Conservation (phyloP, 139 green algal genomes). For the Choricystis sp. region DNA sequence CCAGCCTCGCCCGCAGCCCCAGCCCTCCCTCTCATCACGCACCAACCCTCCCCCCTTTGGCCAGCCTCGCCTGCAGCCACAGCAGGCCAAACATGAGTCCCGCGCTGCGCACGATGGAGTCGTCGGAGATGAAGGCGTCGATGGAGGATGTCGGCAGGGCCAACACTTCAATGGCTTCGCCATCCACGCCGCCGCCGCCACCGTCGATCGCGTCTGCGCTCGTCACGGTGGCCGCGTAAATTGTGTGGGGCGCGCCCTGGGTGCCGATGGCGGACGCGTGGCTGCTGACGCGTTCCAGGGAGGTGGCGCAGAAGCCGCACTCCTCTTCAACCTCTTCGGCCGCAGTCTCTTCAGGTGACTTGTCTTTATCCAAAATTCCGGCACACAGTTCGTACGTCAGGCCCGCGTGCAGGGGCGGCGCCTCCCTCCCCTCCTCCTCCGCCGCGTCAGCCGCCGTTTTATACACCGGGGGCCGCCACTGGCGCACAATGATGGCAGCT, state of each 20-base stretch:
- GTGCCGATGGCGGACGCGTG: slow-evolving; percentile 30
- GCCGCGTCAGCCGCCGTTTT: slow-evolving; percentile 1
- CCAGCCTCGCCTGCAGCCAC: slow-evolving; percentile 24
- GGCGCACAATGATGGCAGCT: slow-evolving; percentile 45
- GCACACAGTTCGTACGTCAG: slow-evolving; percentile 86
- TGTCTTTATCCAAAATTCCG: slow-evolving; percentile 70
- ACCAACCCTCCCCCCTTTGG: not conserved
- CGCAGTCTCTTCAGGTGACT: slow-evolving; percentile 29
- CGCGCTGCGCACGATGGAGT: slow-evolving; percentile 31
- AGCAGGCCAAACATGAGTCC: slow-evolving; percentile 54
- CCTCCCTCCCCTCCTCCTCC: slow-evolving; percentile 1
- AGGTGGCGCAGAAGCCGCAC: slow-evolving; percentile 27
- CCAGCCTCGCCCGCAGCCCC: too few species aligned
- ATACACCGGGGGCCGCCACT: slow-evolving; percentile 67
- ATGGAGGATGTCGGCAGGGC: slow-evolving; percentile 38
- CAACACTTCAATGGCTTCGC: slow-evolving; percentile 74
- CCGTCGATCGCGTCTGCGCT: slow-evolving; percentile 23
- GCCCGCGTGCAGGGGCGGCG: slow-evolving; percentile 11
- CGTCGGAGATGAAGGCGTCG: slow-evolving; percentile 41
- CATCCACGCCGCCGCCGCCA: slow-evolving; percentile 37
- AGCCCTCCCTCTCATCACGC: not conserved
- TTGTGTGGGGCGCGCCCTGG: slow-evolving; percentile 27
- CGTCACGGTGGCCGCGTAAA: slow-evolving; percentile 59
- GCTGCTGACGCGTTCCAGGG: slow-evolving; percentile 28
- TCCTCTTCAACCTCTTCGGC: slow-evolving; percentile 43